These are phyloP conservation scores for Penicillium sclerotigenum DNA, from an alignment of 2,329 filamentous ascomycete species.

Conservation along the genomic window DNA sequence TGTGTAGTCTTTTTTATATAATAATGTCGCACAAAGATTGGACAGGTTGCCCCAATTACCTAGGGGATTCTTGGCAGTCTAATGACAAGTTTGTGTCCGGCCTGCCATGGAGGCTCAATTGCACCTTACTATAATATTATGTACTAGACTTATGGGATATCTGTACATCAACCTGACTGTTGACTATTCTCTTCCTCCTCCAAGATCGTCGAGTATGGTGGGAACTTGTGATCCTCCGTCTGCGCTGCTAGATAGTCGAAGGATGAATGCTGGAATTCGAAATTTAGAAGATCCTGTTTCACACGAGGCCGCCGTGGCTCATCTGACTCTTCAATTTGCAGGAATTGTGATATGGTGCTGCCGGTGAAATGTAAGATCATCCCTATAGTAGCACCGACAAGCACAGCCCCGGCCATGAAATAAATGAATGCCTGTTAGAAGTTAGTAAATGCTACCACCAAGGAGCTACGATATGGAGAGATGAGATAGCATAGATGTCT, in stretches of 20 bases:
- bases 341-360: constrained; percentile 51
- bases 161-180: constrained; percentile 10
- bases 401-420: constrained; percentile 51
- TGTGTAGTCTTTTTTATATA: no score
- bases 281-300: constrained; percentile 3
- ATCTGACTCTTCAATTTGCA: constrained; percentile 31
- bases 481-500: neutral
- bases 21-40: neutral
- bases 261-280: constrained; percentile 1
- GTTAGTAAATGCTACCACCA: neutral
- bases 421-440: constrained; percentile 16
- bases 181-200: constrained; percentile 34
- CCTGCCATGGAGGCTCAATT: neutral
- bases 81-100: neutral
- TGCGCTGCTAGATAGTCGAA: constrained; percentile 18
- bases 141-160: neutral
- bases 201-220: constrained; percentile 27
- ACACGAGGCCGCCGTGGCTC: neutral
- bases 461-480: neutral
- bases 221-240: constrained; percentile 10
- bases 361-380: constrained; percentile 58
- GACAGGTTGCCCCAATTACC: neutral
- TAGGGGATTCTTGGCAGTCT: neutral
- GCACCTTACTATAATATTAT: neutral
- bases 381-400: constrained; percentile 65